Evolutionary conservation across 164 flowering plant species (phyloP).

Genomic region (Chimonanthus praecox): DNA sequence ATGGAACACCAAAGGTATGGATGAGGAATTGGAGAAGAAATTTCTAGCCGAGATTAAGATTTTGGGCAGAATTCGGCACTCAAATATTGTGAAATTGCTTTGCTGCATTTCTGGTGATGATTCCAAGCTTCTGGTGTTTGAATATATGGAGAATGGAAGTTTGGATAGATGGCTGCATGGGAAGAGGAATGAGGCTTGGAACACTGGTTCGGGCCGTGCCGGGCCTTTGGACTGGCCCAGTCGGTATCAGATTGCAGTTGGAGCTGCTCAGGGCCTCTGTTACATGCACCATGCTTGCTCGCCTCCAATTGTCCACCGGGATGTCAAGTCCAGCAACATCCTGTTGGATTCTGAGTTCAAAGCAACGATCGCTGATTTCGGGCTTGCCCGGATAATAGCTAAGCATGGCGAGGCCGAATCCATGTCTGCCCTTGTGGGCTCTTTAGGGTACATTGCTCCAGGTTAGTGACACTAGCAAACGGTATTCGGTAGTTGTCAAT

Average conservation of each 20-base stretch:
- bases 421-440: too few relatives aligned
- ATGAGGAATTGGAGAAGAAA: conserved; percentile 44
- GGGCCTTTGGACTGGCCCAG: conserved; percentile 60
- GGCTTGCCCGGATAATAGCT: conserved; percentile 44
- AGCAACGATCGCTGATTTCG: too few relatives aligned
- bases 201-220: not conserved
- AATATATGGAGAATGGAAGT: conserved; percentile 76
- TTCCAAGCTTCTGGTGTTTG: conserved; percentile 6
- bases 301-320: too few relatives aligned
- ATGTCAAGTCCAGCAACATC: too few relatives aligned
- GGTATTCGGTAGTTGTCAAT: too few relatives aligned
- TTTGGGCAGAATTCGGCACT: conserved; percentile 63
- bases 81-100: conserved; percentile 68
- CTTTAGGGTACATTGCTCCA: conserved; percentile 44
- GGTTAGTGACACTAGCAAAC: conserved; percentile 25
- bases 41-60: conserved; percentile 69
- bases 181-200: conserved; percentile 20
- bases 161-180: conserved; percentile 69
- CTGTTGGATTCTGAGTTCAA: too few relatives aligned
- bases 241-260: conserved; percentile 64
- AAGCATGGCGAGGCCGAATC: conserved; percentile 38
- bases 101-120: conserved; percentile 50
- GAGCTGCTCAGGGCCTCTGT: conserved; percentile 50
- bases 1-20: conserved; percentile 37
- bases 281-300: too few relatives aligned